Conservation (phyloP, 2,329 filamentous ascomycete species). For the Fusarium coicis region DNA sequence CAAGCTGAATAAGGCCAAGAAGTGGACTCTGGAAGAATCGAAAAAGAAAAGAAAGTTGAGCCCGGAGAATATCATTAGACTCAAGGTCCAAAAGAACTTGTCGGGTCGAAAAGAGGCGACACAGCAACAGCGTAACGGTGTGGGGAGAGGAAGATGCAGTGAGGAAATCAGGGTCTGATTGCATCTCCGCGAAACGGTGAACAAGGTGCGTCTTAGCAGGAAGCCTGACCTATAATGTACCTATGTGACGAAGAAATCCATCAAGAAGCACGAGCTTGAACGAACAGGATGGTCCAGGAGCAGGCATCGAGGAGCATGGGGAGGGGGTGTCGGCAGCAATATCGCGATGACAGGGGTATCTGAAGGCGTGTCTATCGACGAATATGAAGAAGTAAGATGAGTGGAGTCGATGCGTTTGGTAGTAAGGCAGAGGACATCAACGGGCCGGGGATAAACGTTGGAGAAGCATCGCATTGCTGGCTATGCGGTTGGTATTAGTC, state of each 20-base stretch:
- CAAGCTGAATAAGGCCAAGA: conserved; percentile 30
- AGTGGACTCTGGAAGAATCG: conserved; percentile 31
- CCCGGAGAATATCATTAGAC: conserved; percentile 36
- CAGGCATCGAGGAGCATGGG: conserved; percentile 14
- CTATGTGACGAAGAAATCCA: conserved; percentile 28
- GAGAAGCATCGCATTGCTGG: conserved; percentile 28
- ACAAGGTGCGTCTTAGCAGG: conserved; percentile 36
- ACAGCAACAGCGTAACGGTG: conserved; percentile 35
- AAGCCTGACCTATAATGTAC: conserved; percentile 40
- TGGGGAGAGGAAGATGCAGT: conserved; percentile 37
- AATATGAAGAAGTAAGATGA: conserved; percentile 33
- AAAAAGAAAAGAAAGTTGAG: conserved; percentile 44
- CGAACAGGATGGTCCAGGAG: conserved; percentile 29
- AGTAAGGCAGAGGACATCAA: conserved; percentile 45
- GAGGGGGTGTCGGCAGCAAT: conserved; percentile 15
- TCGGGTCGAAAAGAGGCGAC: conserved; percentile 40
- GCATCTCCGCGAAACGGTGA: conserved; percentile 36
- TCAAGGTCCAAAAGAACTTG: conserved; percentile 14
- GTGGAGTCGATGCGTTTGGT: conserved; percentile 41
- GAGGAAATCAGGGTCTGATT: conserved; percentile 43
- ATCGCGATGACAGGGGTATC: conserved; percentile 13
- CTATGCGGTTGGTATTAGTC: conserved; percentile 18
- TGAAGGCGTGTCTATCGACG: conserved; percentile 15
- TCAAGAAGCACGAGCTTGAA: conserved; percentile 36
- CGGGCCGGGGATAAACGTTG: conserved; percentile 35